Conservation (phyloP, 2,329 filamentous ascomycete species). For the Ustulina deusta region DNA sequence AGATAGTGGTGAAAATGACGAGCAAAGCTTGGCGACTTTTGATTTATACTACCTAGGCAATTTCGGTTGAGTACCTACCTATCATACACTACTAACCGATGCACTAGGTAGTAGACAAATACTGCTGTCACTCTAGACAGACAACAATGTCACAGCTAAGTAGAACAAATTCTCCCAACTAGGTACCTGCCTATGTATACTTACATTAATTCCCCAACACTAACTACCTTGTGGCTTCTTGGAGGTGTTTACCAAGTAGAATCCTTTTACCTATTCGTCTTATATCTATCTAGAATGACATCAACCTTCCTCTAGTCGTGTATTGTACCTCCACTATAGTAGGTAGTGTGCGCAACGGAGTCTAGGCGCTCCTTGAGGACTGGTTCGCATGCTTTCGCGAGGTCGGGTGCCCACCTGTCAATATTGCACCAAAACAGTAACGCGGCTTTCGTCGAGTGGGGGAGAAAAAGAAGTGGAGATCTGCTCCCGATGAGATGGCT, state of each 20-base stretch:
- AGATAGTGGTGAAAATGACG: too few species aligned
- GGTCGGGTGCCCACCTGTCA: conserved; percentile 18
- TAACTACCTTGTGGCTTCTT: too few species aligned
- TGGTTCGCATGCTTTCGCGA: conserved; percentile 27
- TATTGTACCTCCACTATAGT: too few species aligned
- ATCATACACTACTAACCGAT: not conserved
- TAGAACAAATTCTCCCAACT: too few species aligned
- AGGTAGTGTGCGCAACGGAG: not conserved
- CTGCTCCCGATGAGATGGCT: not conserved
- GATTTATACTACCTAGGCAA: too few species aligned
- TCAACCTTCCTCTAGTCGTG: not conserved
- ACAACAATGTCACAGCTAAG: too few species aligned
- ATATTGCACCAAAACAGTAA: conserved; percentile 30
- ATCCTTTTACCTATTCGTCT: not conserved
- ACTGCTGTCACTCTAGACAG: too few species aligned
- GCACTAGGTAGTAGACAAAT: too few species aligned
- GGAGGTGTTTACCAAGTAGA: not conserved
- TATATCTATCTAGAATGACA: not conserved
- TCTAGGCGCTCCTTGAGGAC: conserved; percentile 3
- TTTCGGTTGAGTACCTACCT: not conserved
- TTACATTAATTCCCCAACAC: too few species aligned
- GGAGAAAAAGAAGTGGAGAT: conserved; percentile 1
- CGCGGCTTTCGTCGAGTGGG: not conserved
- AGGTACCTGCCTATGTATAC: too few species aligned
- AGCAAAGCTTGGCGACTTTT: too few species aligned